Base-by-base conservation (phyloP, 1,284 basidiomycete genomes). In the Phylloporus sp. region DNA sequence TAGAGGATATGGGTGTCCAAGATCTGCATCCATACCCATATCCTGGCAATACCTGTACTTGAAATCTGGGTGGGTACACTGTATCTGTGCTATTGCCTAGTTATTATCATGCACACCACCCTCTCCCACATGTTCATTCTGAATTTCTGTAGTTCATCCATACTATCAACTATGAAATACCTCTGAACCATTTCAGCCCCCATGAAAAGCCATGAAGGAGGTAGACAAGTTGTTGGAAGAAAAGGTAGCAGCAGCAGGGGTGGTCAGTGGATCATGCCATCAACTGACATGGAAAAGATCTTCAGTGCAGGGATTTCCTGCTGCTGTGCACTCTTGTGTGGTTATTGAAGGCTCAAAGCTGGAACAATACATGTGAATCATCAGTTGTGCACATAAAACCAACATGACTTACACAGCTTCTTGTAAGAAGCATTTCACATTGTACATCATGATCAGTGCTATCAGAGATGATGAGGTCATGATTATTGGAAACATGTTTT, bases 381-480 rank as follows among this genome's bases (percentile, higher is more conserved):
- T 31, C n/a, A 7, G 10, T 8, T 10, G 20, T 7, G 24, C 4
- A 20, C 18, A 28, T 22, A 26, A 6, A 20, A 24, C 4, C 3
- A 13, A 44, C 11, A 52, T 4, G 11, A 79, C 89, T 71, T 80
- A 96, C 86, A 89, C 80, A 3, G 95, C 88, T 72, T 98, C 93
- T 79, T 98, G 94, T 22, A 99, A 79, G 77, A 98, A 97, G 52
- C 86, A 86, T 76, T 94, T 94, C 64, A 98, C 95, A 76, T 99
- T 99, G 85, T 96, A 92, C 95, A 99, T 98, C 7, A 95, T 98
- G 73, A 99, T 89, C 60, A 99, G 86, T 12, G 96, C 90, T 1
- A 96, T 98, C 0, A 96, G 96, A 2, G 94, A 96, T 0, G 50
- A 53, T 2, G 96, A 97, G 44, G 99, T 95, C 78, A 98, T 91